These are phyloP conservation scores for Trametes cinnabarina DNA, from an alignment of 768 basidiomycete species.

Conservation along the genomic window DNA sequence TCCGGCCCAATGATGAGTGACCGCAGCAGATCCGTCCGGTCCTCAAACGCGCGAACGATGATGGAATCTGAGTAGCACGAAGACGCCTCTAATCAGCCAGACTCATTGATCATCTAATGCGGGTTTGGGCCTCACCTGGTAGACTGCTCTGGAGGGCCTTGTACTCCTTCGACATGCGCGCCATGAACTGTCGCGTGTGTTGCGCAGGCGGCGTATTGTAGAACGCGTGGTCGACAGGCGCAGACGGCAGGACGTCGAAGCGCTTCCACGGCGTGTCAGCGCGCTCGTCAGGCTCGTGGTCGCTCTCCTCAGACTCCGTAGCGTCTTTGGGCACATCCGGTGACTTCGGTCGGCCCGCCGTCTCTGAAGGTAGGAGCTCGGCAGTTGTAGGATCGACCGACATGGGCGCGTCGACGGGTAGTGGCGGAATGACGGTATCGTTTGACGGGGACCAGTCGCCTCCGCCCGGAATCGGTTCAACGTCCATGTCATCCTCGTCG, in stretches of 20 bases:
- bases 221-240: slow-evolving; percentile 84
- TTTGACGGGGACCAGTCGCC: slow-evolving; percentile 28
- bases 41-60: slow-evolving; percentile 86
- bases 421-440: slow-evolving; percentile 13
- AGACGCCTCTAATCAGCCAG: too few species aligned
- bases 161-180: slow-evolving; percentile 81
- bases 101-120: too few species aligned
- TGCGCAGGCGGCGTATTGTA: slow-evolving; percentile 56
- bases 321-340: slow-evolving; percentile 35
- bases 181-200: slow-evolving; percentile 71
- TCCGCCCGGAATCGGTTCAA: slow-evolving; percentile 28
- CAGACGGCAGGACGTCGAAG: slow-evolving; percentile 76
- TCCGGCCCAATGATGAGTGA: slow-evolving; percentile 89
- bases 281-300: slow-evolving; percentile 23
- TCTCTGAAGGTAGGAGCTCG: neutral
- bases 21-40: slow-evolving; percentile 82
- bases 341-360: slow-evolving; percentile 4
- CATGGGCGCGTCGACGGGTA: slow-evolving; percentile 1
- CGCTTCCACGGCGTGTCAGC: slow-evolving; percentile 64
- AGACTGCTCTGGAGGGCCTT: slow-evolving; percentile 73
- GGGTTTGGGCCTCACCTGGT: too few species aligned
- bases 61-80: slow-evolving; percentile 65
- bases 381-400: neutral
- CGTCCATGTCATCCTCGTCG: slow-evolving; percentile 43
- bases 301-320: slow-evolving; percentile 23